Base-by-base conservation (phyloP, 2,329 filamentous ascomycete species). In the Beauveria scarabaeidicola region DNA sequence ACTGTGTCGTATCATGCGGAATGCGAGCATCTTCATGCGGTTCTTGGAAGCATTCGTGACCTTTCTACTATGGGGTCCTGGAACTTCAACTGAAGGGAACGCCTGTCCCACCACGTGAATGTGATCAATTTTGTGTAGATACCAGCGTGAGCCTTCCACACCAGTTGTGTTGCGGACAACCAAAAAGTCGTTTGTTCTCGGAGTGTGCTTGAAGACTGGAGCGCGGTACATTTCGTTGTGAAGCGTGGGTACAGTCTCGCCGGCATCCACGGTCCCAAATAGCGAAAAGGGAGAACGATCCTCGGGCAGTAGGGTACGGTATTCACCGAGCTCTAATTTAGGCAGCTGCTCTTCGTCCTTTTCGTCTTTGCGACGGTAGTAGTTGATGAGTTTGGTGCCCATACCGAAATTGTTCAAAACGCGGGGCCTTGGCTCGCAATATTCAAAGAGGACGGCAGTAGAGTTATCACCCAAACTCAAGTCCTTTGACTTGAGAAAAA, bases 41-140 rank as follows among this genome's bases (percentile, higher is more conserved):
- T 94, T 96, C 78, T 99, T 99, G 40, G 90, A 88, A n/a, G 93
- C 91, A 60, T 95, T 96, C 0, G 94, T 99, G 32, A 97, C 93
- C 72, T 94, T 96, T 62, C 94, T 83, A 41, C 91, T 95, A 70
- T 97, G 92, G 3, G 92, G 93, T 0, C 92, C 92, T 3, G 94
- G 94, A 5, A 99, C 89, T 67, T 97, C 92, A 32, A 93, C 85
- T 0, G 90, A 91, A 1, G 94, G 94, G 68, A 97, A 91, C 59
- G 93, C 88, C 70, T 99, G 94, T 7, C 94, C 94, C 25, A 96
- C 94, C 19, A 91, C 87, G 68, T 89, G 93, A 6, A 99, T 76
- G 69, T 97, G 90, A 61, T 97, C 92, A 51, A 97, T 90, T 65
- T 90, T 95, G 62, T 91, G 88, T 59, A 99, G 75, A 67, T 86